Evolutionary conservation across 2,329 filamentous ascomycete species (phyloP).

Genomic region (Geoglossum cookeanum): DNA sequence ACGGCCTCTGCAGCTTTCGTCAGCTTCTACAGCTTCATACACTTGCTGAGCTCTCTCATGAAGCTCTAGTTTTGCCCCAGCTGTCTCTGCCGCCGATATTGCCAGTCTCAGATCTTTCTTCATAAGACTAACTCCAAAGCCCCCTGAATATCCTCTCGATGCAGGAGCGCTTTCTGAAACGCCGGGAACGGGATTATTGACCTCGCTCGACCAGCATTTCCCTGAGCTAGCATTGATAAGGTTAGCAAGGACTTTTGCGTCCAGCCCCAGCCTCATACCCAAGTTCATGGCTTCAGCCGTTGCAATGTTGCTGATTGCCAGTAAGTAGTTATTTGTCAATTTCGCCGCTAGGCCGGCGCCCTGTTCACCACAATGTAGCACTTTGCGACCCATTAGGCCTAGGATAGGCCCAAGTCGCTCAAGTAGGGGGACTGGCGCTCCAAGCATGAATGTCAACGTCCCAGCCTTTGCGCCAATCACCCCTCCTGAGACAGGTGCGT

Average conservation of each 20-base stretch:
- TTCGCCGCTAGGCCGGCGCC: constrained; percentile 80
- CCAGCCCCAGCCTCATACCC: constrained; percentile 41
- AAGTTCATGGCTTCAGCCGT: constrained; percentile 49
- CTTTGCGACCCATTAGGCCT: constrained; percentile 65
- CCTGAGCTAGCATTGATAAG: constrained; percentile 90
- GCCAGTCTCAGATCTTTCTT: constrained; percentile 60
- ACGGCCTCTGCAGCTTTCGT: constrained; percentile 42
- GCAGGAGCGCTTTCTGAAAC: constrained; percentile 63
- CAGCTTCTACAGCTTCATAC: constrained; percentile 45
- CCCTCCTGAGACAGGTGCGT: constrained; percentile 93
- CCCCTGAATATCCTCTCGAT: constrained; percentile 54
- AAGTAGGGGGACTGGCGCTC: constrained; percentile 42
- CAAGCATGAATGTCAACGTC: constrained; percentile 91
- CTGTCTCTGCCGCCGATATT: constrained; percentile 50
- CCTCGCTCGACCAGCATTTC: constrained; percentile 86
- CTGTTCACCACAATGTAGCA: constrained; percentile 70
- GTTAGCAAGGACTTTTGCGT: constrained; percentile 50
- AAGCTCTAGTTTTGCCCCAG: constrained; percentile 44
- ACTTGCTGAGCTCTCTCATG: constrained; percentile 43
- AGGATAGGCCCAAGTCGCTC: constrained; percentile 49
- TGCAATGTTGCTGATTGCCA: constrained; percentile 79
- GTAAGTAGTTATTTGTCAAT: constrained; percentile 89
- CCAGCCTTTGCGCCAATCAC: constrained; percentile 79
- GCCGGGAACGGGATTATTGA: constrained; percentile 86
- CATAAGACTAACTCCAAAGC: constrained; percentile 63